Percentiles rank a stretch among this genome's conserved stretches.
phyloP scores from a whole-genome alignment of 371 early-diverging fungal species.

The Rhizopus delemar region DNA sequence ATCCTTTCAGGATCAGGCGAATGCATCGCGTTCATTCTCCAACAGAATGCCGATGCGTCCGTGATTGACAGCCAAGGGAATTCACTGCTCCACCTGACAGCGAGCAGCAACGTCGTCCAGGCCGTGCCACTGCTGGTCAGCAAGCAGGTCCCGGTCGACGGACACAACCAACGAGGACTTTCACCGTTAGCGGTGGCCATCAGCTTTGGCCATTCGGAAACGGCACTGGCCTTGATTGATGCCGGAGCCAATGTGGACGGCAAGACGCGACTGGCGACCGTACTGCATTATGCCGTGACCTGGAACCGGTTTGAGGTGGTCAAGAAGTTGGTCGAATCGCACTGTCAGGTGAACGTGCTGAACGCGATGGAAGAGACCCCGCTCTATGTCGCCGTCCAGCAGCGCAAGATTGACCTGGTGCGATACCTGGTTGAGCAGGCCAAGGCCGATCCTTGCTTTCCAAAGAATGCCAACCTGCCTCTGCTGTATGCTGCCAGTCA shows the following conservation, averaged over 20 bases:
- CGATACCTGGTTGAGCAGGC: constrained; percentile 37
- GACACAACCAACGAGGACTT: constrained; percentile 35
- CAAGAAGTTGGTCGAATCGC: constrained; percentile 30
- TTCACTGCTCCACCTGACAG: constrained; percentile 57
- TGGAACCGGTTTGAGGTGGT: constrained; percentile 52
- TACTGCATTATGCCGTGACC: constrained; percentile 47
- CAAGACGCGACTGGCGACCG: constrained; percentile 30
- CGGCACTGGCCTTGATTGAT: constrained; percentile 26
- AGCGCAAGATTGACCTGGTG: constrained; percentile 51
- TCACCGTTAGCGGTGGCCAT: constrained; percentile 50
- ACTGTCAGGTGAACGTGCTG: constrained; percentile 37
- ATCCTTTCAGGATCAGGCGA: constrained; percentile 33
- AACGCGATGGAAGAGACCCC: constrained; percentile 50
- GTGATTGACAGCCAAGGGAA: constrained; percentile 66
- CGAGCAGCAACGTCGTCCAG: constrained; percentile 30
- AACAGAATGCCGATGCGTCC: constrained; percentile 36
- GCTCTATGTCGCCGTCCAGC: constrained; percentile 48
- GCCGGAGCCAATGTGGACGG: constrained; percentile 43
- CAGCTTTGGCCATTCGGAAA: constrained; percentile 33
- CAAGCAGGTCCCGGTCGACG: constrained; percentile 28
- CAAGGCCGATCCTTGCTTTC: constrained; percentile 40
- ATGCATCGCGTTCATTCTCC: constrained; percentile 37
- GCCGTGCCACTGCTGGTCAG: constrained; percentile 29
- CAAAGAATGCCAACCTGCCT: constrained; percentile 33
- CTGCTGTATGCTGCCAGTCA: constrained; percentile 54